Base-by-base conservation (phyloP, 225 moss, liverwort and hornwort genomes). In the Polytrichum commune region DNA sequence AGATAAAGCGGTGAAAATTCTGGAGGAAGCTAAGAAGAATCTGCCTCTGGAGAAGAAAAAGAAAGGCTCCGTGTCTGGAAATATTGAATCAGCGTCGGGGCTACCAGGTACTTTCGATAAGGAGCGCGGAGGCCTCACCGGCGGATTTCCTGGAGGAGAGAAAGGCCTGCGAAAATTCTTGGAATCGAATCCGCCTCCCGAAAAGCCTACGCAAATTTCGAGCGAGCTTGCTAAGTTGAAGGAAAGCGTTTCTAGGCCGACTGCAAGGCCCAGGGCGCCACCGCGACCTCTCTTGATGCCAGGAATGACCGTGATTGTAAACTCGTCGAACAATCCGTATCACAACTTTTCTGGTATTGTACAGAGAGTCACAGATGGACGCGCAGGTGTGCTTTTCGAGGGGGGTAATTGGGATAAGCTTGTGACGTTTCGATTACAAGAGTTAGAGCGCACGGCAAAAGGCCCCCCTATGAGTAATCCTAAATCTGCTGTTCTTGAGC, bases 321-420 rank as follows among this genome's bases (percentile, higher is more conserved):
- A 86, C 3, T 80, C 89, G 61, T 83, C 92, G 1, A 56, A 53
- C 9, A 88, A 97, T 71, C 94, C 94, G 24, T 97, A 89, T 65
- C 75, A 92, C 46, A 86, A 89, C 18, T 97, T 69, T 60, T 86
- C 88, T 1, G 96, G 96, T 35, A 97, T 97, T 74, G 92, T 97
- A 74, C 96, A 97, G 74, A 89, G 96, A 82, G 88, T 97, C 10
- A 92, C 96, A 0, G 96, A 97, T 68, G 96, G 94, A 8, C 86
- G 69, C 73, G 96, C 81, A 10, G 96, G 93, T 18, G 96, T 97
- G 27, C 76, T 97, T 5, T 97, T 97, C 75, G 96, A 97, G 79
- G 96, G 96, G 35, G 96, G 96, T 0, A 94, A 94, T 82, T 97
- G 96, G 96, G 96, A 97, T 67, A 97, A 94, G 81, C 75, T 97